These are phyloP conservation scores for Aspergillus ellipticus DNA, from an alignment of 495 filamentous ascomycete species.

Conservation along the genomic window DNA sequence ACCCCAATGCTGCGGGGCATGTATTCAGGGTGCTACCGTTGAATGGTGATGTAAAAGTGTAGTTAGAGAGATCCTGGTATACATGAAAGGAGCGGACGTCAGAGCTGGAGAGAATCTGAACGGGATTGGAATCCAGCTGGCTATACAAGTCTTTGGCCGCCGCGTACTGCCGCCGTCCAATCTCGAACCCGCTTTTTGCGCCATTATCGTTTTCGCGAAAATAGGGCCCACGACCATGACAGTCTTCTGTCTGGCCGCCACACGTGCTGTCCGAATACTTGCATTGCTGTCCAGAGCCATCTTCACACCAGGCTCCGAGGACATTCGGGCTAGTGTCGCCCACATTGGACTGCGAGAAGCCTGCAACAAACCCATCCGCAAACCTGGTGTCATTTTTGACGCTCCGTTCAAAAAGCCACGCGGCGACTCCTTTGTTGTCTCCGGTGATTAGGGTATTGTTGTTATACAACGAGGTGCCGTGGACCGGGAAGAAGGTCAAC, in stretches of 20 bases:
- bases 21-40: constrained; percentile 71
- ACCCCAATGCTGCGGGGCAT: constrained; percentile 89
- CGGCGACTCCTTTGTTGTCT: constrained; percentile 96
- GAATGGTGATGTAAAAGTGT: constrained; percentile 63
- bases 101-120: constrained; percentile 45
- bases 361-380: constrained; percentile 76
- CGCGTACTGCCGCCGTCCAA: constrained; percentile 62
- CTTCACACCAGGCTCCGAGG: constrained; percentile 77
- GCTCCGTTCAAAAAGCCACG: constrained; percentile 77
- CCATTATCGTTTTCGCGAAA: constrained; percentile 68
- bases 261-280: constrained; percentile 78
- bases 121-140: constrained; percentile 44
- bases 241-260: constrained; percentile 66
- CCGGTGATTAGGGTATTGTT: constrained; percentile 92
- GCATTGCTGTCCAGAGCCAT: constrained; percentile 63
- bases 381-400: constrained; percentile 49
- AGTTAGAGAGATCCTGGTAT: constrained; percentile 71
- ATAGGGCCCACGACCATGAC: constrained; percentile 81
- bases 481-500: constrained; percentile 90
- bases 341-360: constrained; percentile 92
- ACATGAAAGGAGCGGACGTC: constrained; percentile 70
- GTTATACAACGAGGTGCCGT: constrained; percentile 86
- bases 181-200: constrained; percentile 70
- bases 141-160: constrained; percentile 61
- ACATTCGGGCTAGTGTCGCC: constrained; percentile 92